Evolutionary conservation across 192 early-diverging fungal species (phyloP).

Genomic region (Irineochytrium annulatum): DNA sequence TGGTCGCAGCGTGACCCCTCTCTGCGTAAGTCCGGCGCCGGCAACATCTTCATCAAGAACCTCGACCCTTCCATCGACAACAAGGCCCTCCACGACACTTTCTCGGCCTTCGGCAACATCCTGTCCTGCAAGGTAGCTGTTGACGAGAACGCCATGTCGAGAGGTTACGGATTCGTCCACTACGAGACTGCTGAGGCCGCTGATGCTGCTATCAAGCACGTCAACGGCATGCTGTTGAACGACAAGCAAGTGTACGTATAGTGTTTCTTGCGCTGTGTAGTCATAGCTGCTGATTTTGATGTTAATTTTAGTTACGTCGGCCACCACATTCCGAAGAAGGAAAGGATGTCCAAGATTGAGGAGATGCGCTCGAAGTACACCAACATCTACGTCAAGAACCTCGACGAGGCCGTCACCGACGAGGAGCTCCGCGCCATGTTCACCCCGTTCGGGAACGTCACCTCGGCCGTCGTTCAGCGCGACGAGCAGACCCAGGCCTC

Average conservation of each 20-base stretch:
- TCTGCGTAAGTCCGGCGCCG: slow-evolving; percentile 81
- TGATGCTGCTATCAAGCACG: slow-evolving; percentile 91
- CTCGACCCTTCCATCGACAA: slow-evolving; percentile 95
- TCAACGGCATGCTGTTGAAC: slow-evolving; percentile 99
- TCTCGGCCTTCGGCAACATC: slow-evolving; percentile 95
- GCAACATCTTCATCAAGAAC: slow-evolving; percentile 99
- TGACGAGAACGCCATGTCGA: slow-evolving; percentile 68
- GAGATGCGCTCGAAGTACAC: slow-evolving; percentile 89
- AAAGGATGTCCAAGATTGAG: slow-evolving; percentile 86
- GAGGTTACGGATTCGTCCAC: slow-evolving; percentile 98
- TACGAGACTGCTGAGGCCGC: slow-evolving; percentile 94
- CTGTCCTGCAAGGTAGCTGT: slow-evolving; percentile 95
- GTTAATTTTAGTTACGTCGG: slow-evolving; percentile 70
- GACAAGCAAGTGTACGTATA: slow-evolving; percentile 84
- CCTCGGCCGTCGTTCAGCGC: slow-evolving; percentile 69
- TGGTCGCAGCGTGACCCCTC: slow-evolving; percentile 99
- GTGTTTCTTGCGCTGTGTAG: not conserved
- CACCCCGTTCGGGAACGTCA: slow-evolving; percentile 72
- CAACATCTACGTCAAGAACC: slow-evolving; percentile 98
- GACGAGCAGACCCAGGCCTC: slow-evolving; percentile 84
- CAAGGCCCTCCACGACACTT: slow-evolving; percentile 99
- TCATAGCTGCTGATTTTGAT: no score
- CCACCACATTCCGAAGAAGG: slow-evolving; percentile 85
- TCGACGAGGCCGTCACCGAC: slow-evolving; percentile 74
- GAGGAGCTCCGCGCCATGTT: slow-evolving; percentile 79